These are phyloP conservation scores for Candida manassasensis DNA, from an alignment of 805 yeast genomes.

Conservation along the genomic window DNA sequence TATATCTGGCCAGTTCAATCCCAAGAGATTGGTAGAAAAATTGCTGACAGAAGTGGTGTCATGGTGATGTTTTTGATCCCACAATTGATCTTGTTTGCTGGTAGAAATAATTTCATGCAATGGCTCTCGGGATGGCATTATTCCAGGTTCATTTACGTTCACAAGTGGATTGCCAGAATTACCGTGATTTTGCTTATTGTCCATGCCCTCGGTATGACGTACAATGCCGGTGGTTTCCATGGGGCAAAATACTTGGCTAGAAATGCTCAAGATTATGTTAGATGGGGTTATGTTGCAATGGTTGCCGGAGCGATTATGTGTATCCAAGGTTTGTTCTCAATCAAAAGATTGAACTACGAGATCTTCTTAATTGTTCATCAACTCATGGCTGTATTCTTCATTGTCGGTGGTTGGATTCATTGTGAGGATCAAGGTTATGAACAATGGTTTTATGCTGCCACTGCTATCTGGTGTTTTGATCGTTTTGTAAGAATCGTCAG, in stretches of 20 bases:
- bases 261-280: constrained; percentile 20
- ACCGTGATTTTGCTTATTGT: constrained; percentile 36
- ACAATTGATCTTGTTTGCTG: constrained; percentile 57
- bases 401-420: constrained; percentile 57
- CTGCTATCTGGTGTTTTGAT: constrained; percentile 36
- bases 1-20: constrained; percentile 19
- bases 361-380: constrained; percentile 30
- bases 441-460: constrained; percentile 23
- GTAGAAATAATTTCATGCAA: constrained; percentile 64
- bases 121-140: constrained; percentile 51
- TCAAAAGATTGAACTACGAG: constrained; percentile 58
- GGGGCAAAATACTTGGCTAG: constrained; percentile 28
- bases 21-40: constrained; percentile 33
- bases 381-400: constrained; percentile 36
- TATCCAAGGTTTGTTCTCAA: constrained; percentile 44
- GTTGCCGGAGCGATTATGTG: constrained; percentile 37
- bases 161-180: constrained; percentile 52
- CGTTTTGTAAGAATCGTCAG: constrained; percentile 28
- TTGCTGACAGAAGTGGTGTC: constrained; percentile 55
- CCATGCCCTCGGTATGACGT: constrained; percentile 52
- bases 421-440: constrained; percentile 20
- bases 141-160: constrained; percentile 52
- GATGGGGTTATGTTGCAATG: constrained; percentile 26
- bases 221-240: constrained; percentile 7
- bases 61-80: constrained; percentile 53